These are phyloP conservation scores for Tolypocladium endophyticum DNA, from an alignment of 2,329 filamentous ascomycete species.

Conservation along the genomic window DNA sequence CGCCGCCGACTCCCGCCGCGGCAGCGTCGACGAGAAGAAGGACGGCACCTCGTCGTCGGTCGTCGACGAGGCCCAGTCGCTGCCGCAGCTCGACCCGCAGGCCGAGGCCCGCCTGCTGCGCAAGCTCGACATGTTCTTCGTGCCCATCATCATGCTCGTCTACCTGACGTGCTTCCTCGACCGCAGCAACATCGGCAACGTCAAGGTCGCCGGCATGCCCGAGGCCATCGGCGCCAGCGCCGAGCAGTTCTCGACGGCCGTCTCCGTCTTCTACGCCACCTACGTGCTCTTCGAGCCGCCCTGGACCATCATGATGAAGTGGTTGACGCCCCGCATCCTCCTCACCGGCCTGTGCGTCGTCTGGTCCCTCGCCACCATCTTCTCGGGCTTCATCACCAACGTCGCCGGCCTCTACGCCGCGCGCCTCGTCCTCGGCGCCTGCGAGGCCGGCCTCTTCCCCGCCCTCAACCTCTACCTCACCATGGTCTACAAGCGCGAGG, in stretches of 20 bases:
- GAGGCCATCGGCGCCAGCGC: conserved; percentile 19
- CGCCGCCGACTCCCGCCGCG: background rate
- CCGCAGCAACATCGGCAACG: conserved; percentile 36
- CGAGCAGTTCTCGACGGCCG: conserved; percentile 19
- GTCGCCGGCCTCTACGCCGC: conserved; percentile 13
- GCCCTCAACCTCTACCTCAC: conserved; percentile 15
- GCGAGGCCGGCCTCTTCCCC: conserved; percentile 15
- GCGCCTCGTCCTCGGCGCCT: conserved; percentile 13
- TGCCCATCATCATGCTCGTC: conserved; percentile 40
- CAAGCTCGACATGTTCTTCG: conserved; percentile 21
- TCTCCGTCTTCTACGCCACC: conserved; percentile 21
- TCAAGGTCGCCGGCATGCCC: conserved; percentile 21
- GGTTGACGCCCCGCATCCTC: conserved; percentile 19
- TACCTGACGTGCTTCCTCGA: conserved; percentile 46
- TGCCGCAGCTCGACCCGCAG: conserved; percentile 11
- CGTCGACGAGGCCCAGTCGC: background rate
- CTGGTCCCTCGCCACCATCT: conserved; percentile 16
- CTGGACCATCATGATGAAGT: conserved; percentile 20
- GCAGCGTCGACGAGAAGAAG: background rate
- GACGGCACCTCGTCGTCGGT: background rate
- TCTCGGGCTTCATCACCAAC: conserved; percentile 18
- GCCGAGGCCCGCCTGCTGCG: conserved; percentile 17
- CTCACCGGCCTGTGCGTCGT: conserved; percentile 14
- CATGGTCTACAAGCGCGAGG: conserved; percentile 30
- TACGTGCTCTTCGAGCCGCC: conserved; percentile 20